Conservation (phyloP, 495 filamentous ascomycete genomes). For the Talaromyces thailandensis region DNA sequence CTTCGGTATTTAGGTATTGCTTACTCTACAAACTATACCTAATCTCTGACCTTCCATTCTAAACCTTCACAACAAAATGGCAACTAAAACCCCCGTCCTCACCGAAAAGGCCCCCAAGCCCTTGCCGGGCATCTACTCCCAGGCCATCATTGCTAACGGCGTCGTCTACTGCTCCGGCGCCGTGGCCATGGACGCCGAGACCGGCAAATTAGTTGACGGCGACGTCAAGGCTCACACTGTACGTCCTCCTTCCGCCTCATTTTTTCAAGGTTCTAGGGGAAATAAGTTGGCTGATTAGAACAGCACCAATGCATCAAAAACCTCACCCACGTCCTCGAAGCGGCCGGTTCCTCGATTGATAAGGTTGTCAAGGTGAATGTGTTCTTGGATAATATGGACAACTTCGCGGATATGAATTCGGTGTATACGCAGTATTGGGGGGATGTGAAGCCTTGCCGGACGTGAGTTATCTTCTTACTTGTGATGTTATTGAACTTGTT, state of each 20-base stretch:
- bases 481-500: neutral
- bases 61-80: conserved; percentile 11
- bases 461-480: conserved; percentile 18
- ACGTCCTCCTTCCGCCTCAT: conserved; percentile 6
- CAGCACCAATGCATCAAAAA: conserved; percentile 49
- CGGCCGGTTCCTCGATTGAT: conserved; percentile 48
- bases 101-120: conserved; percentile 45
- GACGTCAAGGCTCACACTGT: conserved; percentile 43
- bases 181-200: conserved; percentile 36
- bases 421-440: conserved; percentile 50
- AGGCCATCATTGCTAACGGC: conserved; percentile 47
- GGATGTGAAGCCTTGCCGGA: conserved; percentile 51
- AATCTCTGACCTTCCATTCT: neutral
- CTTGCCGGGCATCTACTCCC: conserved; percentile 42
- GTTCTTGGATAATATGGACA: conserved; percentile 60
- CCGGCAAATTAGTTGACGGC: conserved; percentile 36
- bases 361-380: conserved; percentile 66
- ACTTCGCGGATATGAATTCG: conserved; percentile 58
- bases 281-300: neutral
- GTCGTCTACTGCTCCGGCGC: conserved; percentile 50
- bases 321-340: conserved; percentile 55
- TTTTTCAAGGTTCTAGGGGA: neutral
- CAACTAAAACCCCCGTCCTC: conserved; percentile 26
- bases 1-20: neutral
- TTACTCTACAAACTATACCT: neutral